Percentiles rank a stretch among this genome's conserved stretches.
phyloP scores from a whole-genome alignment of 129 eudicot species.

The sunflower (Helianthus annuus) region DNA sequence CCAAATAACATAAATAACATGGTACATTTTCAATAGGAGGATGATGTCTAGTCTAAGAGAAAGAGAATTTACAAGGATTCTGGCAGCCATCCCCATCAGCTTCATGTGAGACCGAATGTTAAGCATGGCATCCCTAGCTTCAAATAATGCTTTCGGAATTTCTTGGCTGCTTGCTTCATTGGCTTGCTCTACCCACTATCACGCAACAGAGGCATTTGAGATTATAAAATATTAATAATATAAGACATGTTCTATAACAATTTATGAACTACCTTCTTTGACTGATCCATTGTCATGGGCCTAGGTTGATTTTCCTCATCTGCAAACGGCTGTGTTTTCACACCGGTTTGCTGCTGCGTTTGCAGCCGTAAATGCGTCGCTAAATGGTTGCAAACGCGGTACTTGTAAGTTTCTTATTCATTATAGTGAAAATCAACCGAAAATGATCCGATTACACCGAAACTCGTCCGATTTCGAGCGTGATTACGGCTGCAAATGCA shows the following conservation, averaged over 20 bases:
- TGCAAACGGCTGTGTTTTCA: too few relatives aligned
- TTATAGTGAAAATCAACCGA: too few relatives aligned
- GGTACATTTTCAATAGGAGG: not conserved
- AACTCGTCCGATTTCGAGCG: too few relatives aligned
- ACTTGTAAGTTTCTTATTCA: too few relatives aligned
- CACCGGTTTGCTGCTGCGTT: too few relatives aligned
- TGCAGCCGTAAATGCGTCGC: too few relatives aligned
- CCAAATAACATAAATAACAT: not conserved
- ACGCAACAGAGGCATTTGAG: slow-evolving; percentile 17
- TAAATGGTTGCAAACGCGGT: too few relatives aligned
- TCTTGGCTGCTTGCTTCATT: slow-evolving; percentile 55
- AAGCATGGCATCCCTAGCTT: slow-evolving; percentile 88
- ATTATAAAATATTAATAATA: not conserved
- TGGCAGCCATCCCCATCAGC: slow-evolving; percentile 92
- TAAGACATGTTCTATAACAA: not conserved
- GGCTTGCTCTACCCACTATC: slow-evolving; percentile 76
- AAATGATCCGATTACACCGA: too few relatives aligned
- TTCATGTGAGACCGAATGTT: slow-evolving; percentile 77
- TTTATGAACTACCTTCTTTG: slow-evolving; percentile 66
- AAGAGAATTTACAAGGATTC: slow-evolving; percentile 66
- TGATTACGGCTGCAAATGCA: too few relatives aligned
- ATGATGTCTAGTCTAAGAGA: slow-evolving; percentile 2
- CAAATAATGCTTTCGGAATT: slow-evolving; percentile 71
- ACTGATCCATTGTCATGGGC: slow-evolving; percentile 26
- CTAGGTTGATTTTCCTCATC: too few relatives aligned